These are phyloP conservation scores for Physaria fendleri DNA, from an alignment of 345 rosid species.

Conservation along the genomic window DNA sequence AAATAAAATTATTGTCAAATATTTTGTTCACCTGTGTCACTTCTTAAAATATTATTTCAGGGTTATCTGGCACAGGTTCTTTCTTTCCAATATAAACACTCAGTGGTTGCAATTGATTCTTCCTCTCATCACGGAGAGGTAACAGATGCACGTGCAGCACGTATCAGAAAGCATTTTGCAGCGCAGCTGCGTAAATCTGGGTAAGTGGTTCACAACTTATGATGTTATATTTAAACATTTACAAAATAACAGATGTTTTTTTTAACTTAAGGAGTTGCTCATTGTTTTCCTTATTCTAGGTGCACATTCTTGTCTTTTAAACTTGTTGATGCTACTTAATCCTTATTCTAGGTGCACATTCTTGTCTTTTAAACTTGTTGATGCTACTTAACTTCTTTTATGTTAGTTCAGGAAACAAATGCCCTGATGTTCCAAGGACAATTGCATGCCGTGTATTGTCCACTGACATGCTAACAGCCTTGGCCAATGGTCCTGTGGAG, in stretches of 20 bases:
- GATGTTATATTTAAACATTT: background rate
- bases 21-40: constrained; percentile 9
- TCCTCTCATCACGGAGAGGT: constrained; percentile 78
- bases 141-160: constrained; percentile 73
- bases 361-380: constrained; percentile 23
- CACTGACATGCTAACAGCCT: constrained; percentile 52
- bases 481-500: constrained; percentile 33
- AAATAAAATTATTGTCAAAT: background rate
- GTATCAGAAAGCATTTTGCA: constrained; percentile 69
- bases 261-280: background rate
- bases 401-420: constrained; percentile 59
- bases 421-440: constrained; percentile 54
- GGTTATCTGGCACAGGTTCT: constrained; percentile 94
- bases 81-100: constrained; percentile 68
- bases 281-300: background rate
- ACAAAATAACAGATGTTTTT: background rate
- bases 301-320: constrained; percentile 12
- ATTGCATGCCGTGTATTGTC: constrained; percentile 67
- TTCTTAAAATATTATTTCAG: constrained; percentile 36
- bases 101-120: constrained; percentile 87
- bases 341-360: too few relatives aligned
- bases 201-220: constrained; percentile 33
- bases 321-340: constrained; percentile 28
- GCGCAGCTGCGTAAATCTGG: constrained; percentile 65
- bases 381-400: constrained; percentile 26